Evolutionary conservation across 495 filamentous ascomycete species (phyloP), one percentile per base, ranked within the genome.

Genomic region (Penicillium tannophilum): DNA sequence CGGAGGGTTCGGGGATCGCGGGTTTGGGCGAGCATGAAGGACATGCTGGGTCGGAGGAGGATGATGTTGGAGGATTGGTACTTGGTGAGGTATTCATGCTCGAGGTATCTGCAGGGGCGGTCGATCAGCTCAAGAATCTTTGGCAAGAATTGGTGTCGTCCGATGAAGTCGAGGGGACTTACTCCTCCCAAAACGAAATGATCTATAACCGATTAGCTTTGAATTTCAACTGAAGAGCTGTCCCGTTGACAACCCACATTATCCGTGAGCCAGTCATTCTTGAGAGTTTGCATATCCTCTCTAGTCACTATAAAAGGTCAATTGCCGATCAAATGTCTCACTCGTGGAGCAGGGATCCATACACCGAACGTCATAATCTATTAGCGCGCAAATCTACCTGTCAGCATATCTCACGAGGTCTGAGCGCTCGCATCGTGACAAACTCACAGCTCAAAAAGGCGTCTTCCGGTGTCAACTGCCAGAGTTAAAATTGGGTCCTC

Each of bases 131-230:
- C 16, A 47, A 41, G 39, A n/a, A 36, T 36, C 50, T 35, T 51
- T 30, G 20, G 48, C n/a, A 50, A 8, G 35, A 8, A 35, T 41
- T 20, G 28, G 17, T 52, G 60, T 44, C 24, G 31, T 39, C 17
- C 20, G 58, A 39, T 33, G 4, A 28, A 4, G 39, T 41, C 39
- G 39, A 12, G 43, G 56, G 41, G 43, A 78, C 85, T 74, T 86
- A 97, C 86, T 97, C 94, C 82, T 97, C 90, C 93, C 94, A 98
- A 70, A 98, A 98, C 52, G 92, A 89, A 49, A 98, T 98, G 49
- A 80, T 68, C 77, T 80, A 60, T 57, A 63, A 31, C 41, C 55
- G 49, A 28, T 70, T 60, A 65, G 54, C 43, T 58, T 30, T 44
- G 36, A 55, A 60, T 42, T 47, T 23, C 10, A 57, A 46, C 23